Base-by-base conservation (phyloP, 495 filamentous ascomycete genomes). In the Aspergillus diversus region DNA sequence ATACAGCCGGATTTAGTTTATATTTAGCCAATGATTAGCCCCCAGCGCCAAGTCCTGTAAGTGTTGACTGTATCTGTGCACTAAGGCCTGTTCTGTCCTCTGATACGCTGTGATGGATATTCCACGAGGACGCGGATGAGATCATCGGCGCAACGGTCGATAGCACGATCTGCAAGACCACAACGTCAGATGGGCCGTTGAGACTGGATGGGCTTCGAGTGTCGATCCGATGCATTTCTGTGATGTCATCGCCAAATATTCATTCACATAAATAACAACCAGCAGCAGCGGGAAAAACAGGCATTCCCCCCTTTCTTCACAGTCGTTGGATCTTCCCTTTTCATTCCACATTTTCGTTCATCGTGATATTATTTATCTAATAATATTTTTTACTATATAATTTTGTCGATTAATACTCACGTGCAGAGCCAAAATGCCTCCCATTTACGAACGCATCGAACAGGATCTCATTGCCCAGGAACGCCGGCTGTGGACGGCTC, bases 361-460 rank as follows among this genome's bases (percentile, higher is more conserved):
- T 7, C 39, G n/a, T 12, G 7, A 50, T 50, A 17, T 17, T 21
- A 8, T 17, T n/a, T 49, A 7, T 50, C 11, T 27, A 50, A 17
- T 9, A 50, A 27, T 11, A 50, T 4, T 50, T n/a, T 12, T 43
- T 43, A 43, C n/a, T 43, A 43, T 50, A 50, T 50, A n/a, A n/a
- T 31, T 7, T 50, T 27, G 7, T 50, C n/a, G 11, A 3, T 39
- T 43, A 15, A 15, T 11, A 43, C 8, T n/a, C 8, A 21, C n/a
- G 21, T 8, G 21, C 9, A 50, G 16, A 50, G 5, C 59, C 37
- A 65, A 35, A 46, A 66, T 80, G 76, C 69, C 75, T 13, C 57
- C 70, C 17, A 81, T 81, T 57, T 73, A 80, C 73, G 78, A 81
- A 15, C 76, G 78, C 17, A 81, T 80, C 66, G 73, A 73, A 55